phyloP scores from a whole-genome alignment of 768 basidiomycete genomes.

The Agaricus sinodeliciosus region DNA sequence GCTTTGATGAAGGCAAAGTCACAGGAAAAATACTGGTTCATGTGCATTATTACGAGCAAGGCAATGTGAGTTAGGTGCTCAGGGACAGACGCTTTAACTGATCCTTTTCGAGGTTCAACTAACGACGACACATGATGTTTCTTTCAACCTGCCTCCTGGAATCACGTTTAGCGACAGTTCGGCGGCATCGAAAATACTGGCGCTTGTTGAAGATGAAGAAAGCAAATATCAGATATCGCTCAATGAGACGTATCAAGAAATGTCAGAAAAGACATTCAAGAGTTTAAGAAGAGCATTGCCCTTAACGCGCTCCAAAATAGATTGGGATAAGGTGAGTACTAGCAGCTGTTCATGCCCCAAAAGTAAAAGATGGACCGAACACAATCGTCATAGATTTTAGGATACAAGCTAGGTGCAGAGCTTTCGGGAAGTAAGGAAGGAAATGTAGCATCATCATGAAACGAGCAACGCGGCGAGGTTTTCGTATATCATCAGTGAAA shows the following conservation, averaged over 20 bases:
- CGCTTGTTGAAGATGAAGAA: slow-evolving; percentile 77
- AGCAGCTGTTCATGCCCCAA: not conserved
- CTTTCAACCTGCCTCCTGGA: slow-evolving; percentile 56
- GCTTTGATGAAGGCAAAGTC: slow-evolving; percentile 56
- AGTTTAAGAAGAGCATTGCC: slow-evolving; percentile 86
- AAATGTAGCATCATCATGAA: slow-evolving; percentile 1
- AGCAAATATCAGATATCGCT: slow-evolving; percentile 72
- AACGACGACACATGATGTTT: slow-evolving; percentile 61
- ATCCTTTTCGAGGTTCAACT: slow-evolving; percentile 71
- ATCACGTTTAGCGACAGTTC: slow-evolving; percentile 44
- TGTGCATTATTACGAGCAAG: slow-evolving; percentile 97
- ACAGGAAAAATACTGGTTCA: slow-evolving; percentile 73
- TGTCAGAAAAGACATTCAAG: slow-evolving; percentile 94
- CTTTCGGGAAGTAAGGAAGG: slow-evolving; percentile 51
- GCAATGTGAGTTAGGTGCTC: slow-evolving; percentile 55
- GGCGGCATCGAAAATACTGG: slow-evolving; percentile 67
- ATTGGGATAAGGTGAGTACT: slow-evolving; percentile 82
- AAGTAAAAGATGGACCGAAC: not conserved
- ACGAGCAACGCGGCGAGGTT: not conserved
- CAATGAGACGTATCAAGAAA: slow-evolving; percentile 77
- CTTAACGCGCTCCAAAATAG: slow-evolving; percentile 86
- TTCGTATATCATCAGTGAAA: not conserved
- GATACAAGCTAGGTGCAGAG: slow-evolving; percentile 76
- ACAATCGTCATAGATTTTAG: slow-evolving; percentile 28
- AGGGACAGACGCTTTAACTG: not conserved